phyloP scores from a whole-genome alignment of 2,329 filamentous ascomycete genomes.

The Penicillium frequentans region DNA sequence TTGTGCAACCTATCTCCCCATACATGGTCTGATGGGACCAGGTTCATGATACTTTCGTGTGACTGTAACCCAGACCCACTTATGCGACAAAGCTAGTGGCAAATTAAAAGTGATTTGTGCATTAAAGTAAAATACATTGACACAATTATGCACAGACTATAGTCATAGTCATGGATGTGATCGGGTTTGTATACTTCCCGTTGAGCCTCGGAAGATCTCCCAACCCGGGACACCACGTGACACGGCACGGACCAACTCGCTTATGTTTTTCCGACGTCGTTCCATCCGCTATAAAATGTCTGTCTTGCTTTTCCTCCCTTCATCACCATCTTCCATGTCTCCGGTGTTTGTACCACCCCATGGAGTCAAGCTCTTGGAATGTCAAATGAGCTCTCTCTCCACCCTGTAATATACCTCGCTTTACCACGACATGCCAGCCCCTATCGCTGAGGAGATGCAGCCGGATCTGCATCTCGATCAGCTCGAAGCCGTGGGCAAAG shows the following conservation, averaged over 20 bases:
- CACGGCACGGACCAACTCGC: slow-evolving; percentile 36
- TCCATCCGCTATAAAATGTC: slow-evolving; percentile 20
- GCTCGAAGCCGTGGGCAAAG: slow-evolving; percentile 38
- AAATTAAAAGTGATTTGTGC: neutral
- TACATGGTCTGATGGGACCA: neutral
- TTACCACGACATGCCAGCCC: slow-evolving; percentile 19
- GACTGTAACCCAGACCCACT: neutral
- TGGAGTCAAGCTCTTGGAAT: slow-evolving; percentile 24
- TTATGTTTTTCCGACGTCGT: slow-evolving; percentile 29
- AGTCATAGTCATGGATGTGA: neutral
- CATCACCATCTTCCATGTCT: slow-evolving; percentile 17
- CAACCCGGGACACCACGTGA: slow-evolving; percentile 22
- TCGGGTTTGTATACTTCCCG: neutral
- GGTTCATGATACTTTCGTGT: neutral
- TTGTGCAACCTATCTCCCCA: neutral
- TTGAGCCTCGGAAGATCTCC: neutral
- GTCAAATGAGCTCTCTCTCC: slow-evolving; percentile 19
- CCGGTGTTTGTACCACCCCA: slow-evolving; percentile 26
- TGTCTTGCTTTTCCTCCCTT: slow-evolving; percentile 12
- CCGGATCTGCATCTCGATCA: slow-evolving; percentile 31
- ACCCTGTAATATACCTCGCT: slow-evolving; percentile 22
- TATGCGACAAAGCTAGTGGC: neutral
- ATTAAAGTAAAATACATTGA: neutral
- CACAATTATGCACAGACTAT: neutral
- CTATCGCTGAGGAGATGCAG: slow-evolving; percentile 29